phyloP scores from a whole-genome alignment of 2,329 filamentous ascomycete genomes.

The Monilinia polystroma region DNA sequence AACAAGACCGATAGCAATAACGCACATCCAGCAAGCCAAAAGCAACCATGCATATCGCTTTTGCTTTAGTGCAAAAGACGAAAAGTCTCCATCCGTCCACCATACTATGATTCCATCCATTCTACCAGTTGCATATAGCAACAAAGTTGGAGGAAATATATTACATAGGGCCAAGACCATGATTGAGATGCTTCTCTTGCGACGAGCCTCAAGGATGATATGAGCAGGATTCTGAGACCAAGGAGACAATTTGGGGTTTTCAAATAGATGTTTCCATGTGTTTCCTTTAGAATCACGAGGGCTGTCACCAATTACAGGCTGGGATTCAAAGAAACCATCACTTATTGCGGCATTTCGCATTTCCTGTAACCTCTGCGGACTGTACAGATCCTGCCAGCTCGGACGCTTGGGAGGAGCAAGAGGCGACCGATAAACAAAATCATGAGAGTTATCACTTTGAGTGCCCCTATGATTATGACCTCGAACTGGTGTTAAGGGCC shows the following conservation, averaged over 20 bases:
- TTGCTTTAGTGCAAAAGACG: constrained; percentile 30
- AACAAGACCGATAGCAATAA: constrained; percentile 28
- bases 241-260: constrained; percentile 28
- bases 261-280: constrained; percentile 28
- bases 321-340: constrained; percentile 30
- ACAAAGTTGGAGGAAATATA: constrained; percentile 36
- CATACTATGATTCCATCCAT: constrained; percentile 35
- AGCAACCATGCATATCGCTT: constrained; percentile 33
- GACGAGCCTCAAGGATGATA: constrained; percentile 23
- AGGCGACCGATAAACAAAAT: constrained; percentile 36
- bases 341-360: constrained; percentile 29
- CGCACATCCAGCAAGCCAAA: constrained; percentile 28
- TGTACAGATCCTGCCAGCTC: constrained; percentile 37
- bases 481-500: constrained; percentile 23
- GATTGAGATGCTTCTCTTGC: constrained; percentile 32
- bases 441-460: constrained; percentile 20
- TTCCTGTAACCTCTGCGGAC: constrained; percentile 27
- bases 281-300: constrained; percentile 16
- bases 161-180: constrained; percentile 32
- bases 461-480: neutral
- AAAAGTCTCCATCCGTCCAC: constrained; percentile 34
- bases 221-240: constrained; percentile 29
- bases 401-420: constrained; percentile 35
- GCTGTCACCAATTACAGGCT: constrained; percentile 2
- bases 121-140: constrained; percentile 33